A percentile compares a stretch with the other conserved stretches of the same genome.
Evolutionary conservation across 441 rosid genomes (phyloP).

Genomic region (Erodium moschatum): DNA sequence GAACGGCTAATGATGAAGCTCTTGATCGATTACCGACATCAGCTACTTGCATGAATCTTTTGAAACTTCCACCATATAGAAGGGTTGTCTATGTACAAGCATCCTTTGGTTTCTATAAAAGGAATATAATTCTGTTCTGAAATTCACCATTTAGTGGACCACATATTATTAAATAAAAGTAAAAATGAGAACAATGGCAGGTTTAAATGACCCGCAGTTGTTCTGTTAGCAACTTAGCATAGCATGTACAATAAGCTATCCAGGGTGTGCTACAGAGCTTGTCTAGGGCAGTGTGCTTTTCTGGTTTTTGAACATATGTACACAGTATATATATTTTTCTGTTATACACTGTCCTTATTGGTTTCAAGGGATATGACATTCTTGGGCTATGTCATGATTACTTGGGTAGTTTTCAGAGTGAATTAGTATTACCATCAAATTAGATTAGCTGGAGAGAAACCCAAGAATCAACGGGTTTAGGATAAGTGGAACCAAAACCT

Average conservation of each 20-base stretch:
- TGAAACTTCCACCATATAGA: slow-evolving; percentile 94
- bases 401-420: no score
- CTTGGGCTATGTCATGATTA: background rate
- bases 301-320: background rate
- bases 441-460: background rate
- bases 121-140: background rate
- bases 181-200: background rate
- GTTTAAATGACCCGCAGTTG: background rate
- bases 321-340: background rate
- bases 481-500: background rate
- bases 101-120: background rate
- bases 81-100: slow-evolving; percentile 46
- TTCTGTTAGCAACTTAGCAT: background rate
- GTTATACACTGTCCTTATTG: no score
- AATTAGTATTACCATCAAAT: no score
- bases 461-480: background rate
- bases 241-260: background rate
- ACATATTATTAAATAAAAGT: background rate
- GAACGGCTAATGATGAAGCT: slow-evolving; percentile 66
- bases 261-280: background rate
- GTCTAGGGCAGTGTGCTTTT: background rate
- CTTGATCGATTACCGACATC: slow-evolving; percentile 87
- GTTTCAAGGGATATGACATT: background rate
- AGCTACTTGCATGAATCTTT: slow-evolving; percentile 97
- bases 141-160: background rate